Percentiles rank a stretch among this genome's conserved stretches.
Evolutionary conservation across 208 protist species (phyloP).

Genomic region (Leishmania turanica): DNA sequence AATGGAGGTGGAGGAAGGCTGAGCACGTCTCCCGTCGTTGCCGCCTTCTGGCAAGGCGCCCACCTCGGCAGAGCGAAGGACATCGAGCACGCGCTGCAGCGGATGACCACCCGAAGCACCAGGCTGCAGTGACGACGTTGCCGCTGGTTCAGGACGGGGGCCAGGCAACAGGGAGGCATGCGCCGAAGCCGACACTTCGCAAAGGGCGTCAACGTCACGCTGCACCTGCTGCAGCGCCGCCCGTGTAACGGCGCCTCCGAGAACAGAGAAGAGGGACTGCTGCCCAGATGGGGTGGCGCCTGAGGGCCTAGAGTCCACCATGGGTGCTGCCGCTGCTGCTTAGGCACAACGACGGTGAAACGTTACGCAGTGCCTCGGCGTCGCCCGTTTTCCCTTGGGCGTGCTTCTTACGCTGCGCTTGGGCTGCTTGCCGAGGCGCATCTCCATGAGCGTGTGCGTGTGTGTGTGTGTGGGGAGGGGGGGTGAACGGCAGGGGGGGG

Average conservation of each 20-base stretch:
- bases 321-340: background rate
- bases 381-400: background rate
- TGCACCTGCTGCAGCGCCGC: conserved; percentile 43
- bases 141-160: background rate
- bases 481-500: background rate
- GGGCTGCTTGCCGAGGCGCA: background rate
- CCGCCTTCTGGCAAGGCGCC: background rate
- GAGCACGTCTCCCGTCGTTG: background rate
- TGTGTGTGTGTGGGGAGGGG: conserved; percentile 3
- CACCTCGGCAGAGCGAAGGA: background rate
- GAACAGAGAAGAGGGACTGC: conserved; percentile 21
- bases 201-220: conserved; percentile 33
- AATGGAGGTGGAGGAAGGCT: background rate
- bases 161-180: background rate
- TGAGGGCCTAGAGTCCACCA: background rate
- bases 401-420: background rate
- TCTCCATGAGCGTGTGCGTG: background rate
- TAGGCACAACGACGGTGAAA: background rate
- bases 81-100: conserved; percentile 24
- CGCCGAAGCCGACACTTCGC: conserved; percentile 2
- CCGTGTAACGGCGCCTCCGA: conserved; percentile 39
- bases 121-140: background rate
- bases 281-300: background rate
- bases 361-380: background rate
- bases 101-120: background rate